Evolutionary conservation across 2,329 filamentous ascomycete genomes (phyloP).

Genomic region (Achaetomium macrosporum): DNA sequence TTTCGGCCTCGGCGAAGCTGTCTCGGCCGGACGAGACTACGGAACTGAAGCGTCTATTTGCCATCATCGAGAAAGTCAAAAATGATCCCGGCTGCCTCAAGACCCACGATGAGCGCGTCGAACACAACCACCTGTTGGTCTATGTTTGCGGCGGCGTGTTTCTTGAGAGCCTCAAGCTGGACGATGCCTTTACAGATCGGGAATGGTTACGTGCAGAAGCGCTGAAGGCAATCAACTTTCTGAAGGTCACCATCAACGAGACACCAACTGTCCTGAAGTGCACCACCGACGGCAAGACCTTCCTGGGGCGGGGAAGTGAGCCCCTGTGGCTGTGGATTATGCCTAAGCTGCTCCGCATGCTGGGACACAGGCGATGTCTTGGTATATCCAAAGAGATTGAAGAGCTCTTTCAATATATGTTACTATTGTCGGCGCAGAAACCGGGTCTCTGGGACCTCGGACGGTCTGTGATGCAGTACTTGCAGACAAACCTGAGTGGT

Average conservation of each 20-base stretch:
- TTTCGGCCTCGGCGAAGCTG: conserved; percentile 57
- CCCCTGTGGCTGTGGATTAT: conserved; percentile 62
- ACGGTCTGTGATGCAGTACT: conserved; percentile 41
- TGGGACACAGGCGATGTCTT: conserved; percentile 47
- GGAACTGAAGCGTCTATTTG: conserved; percentile 66
- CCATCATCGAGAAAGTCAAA: conserved; percentile 50
- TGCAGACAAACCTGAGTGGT: conserved; percentile 45
- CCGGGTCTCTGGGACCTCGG: conserved; percentile 44
- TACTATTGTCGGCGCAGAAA: conserved; percentile 39
- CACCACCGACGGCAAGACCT: conserved; percentile 34
- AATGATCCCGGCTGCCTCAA: conserved; percentile 50
- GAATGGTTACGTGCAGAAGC: conserved; percentile 54
- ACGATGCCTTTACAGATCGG: conserved; percentile 61
- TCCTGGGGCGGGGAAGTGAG: conserved; percentile 50
- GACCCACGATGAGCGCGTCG: conserved; percentile 57
- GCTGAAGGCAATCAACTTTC: conserved; percentile 68
- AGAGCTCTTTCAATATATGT: conserved; percentile 45
- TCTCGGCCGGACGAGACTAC: conserved; percentile 58
- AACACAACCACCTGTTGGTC: conserved; percentile 79
- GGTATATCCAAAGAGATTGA: conserved; percentile 47
- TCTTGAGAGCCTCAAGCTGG: conserved; percentile 60
- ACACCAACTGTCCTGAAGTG: conserved; percentile 62
- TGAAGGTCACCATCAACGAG: conserved; percentile 68
- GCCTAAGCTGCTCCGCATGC: conserved; percentile 51
- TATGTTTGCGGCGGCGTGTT: conserved; percentile 78